Evolutionary conservation across 768 basidiomycete genomes (phyloP).

Genomic region (Erythrobasidium yunnanense): DNA sequence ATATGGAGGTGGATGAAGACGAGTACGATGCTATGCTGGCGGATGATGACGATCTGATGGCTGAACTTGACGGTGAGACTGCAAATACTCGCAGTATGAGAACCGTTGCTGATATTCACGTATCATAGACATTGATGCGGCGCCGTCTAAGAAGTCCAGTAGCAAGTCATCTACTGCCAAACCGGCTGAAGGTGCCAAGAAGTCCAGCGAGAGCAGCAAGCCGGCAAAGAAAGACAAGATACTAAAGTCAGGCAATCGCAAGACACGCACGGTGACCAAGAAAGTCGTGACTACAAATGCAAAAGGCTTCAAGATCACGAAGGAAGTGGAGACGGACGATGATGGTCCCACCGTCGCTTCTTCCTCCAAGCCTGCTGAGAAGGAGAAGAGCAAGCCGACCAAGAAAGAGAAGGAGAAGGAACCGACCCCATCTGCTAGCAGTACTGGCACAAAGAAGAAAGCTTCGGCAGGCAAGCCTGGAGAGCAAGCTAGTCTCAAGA

Average conservation of each 20-base stretch:
- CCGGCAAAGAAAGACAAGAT: slow-evolving; percentile 8
- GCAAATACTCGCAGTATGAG: neutral
- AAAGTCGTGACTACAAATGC: neutral
- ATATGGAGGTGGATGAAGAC: neutral
- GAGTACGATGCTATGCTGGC: slow-evolving; percentile 13
- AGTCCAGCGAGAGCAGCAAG: neutral
- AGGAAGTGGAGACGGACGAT: slow-evolving; percentile 16
- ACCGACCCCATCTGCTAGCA: neutral
- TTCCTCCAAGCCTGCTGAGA: neutral
- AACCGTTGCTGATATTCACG: neutral
- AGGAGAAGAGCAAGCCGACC: neutral
- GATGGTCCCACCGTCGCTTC: slow-evolving; percentile 2
- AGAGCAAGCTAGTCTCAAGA: neutral
- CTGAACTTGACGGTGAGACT: slow-evolving; percentile 17
- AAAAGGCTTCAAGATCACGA: slow-evolving; percentile 11
- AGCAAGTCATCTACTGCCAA: neutral
- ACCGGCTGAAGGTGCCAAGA: neutral
- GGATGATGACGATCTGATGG: slow-evolving; percentile 26
- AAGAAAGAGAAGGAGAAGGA: slow-evolving; percentile 7
- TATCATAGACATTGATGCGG: neutral
- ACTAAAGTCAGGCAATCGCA: neutral
- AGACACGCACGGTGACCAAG: slow-evolving; percentile 12
- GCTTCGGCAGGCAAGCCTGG: neutral
- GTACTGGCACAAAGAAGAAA: neutral
- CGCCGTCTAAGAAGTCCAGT: neutral